These are phyloP conservation scores for Adansonia digitata DNA, from an alignment of 345 rosid genomes.

Conservation along the genomic window DNA sequence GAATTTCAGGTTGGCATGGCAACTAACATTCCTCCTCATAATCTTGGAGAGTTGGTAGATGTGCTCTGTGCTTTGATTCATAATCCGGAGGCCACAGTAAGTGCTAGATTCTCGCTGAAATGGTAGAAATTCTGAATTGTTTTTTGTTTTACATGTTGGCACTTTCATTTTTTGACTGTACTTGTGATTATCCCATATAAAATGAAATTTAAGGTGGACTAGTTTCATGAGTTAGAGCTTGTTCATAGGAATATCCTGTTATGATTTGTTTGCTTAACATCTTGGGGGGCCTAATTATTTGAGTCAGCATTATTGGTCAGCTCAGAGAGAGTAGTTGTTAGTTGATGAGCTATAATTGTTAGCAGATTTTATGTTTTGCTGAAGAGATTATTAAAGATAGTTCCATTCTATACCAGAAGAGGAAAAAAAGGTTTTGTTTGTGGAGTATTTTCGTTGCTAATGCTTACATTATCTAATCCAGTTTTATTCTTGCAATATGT, in stretches of 20 bases:
- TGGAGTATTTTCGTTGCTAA: neutral
- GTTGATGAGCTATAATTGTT: neutral
- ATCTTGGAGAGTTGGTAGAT: constrained; percentile 94
- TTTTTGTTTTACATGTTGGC: neutral
- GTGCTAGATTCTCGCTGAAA: constrained; percentile 11
- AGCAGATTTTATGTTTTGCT: neutral
- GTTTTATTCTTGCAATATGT: neutral
- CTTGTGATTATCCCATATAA: neutral
- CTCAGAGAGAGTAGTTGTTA: neutral
- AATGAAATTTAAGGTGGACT: neutral
- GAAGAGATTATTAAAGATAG: neutral
- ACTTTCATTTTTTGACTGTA: neutral
- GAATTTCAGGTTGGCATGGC: constrained; percentile 91
- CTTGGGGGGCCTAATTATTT: neutral
- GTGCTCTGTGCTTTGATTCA: constrained; percentile 86
- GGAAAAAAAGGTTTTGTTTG: neutral
- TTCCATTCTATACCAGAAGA: neutral
- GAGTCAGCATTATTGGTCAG: neutral
- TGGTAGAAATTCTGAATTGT: constrained; percentile 8
- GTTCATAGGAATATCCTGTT: neutral
- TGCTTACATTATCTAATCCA: neutral
- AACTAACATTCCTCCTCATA: constrained; percentile 96
- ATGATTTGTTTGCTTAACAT: neutral
- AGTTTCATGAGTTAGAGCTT: neutral
- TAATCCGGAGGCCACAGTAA: constrained; percentile 88